phyloP scores from a whole-genome alignment of 371 early-diverging fungal genomes.

The Lichtheimia hyalospora region DNA sequence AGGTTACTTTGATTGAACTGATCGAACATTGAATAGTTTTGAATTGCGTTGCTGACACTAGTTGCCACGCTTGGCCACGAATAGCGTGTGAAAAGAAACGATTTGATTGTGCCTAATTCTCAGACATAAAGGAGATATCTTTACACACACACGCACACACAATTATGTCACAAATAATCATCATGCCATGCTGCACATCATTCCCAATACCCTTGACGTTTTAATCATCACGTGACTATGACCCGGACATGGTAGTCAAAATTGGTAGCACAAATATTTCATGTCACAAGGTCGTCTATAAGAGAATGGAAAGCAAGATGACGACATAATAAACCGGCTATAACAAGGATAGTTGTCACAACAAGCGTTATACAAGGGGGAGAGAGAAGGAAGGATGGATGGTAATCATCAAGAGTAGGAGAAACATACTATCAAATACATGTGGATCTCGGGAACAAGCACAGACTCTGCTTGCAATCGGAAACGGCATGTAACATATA shows the following conservation, averaged over 20 bases:
- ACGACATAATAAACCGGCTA: background rate
- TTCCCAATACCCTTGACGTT: background rate
- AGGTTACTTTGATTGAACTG: background rate
- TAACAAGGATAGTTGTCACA: background rate
- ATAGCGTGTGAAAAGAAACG: too few species aligned
- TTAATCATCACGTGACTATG: background rate
- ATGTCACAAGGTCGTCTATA: background rate
- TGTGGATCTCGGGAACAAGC: background rate
- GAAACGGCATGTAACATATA: background rate
- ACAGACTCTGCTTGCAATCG: background rate
- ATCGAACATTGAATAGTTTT: background rate
- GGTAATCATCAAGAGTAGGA: background rate
- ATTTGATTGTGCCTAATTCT: too few species aligned
- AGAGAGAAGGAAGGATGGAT: background rate
- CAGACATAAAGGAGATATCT: too few species aligned
- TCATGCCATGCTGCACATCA: too few species aligned
- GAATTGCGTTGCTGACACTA: background rate
- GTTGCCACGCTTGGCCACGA: too few species aligned
- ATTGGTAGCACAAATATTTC: background rate
- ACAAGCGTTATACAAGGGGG: background rate
- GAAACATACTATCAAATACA: background rate
- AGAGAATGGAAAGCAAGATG: constrained; percentile 1
- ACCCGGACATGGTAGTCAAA: background rate
- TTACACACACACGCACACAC: too few species aligned
- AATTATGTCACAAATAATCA: too few species aligned